Percentiles rank a stretch among this genome's conserved stretches.
These are phyloP conservation scores for Boletus reticulatus DNA, from an alignment of 768 basidiomycete species.

Conservation along the genomic window DNA sequence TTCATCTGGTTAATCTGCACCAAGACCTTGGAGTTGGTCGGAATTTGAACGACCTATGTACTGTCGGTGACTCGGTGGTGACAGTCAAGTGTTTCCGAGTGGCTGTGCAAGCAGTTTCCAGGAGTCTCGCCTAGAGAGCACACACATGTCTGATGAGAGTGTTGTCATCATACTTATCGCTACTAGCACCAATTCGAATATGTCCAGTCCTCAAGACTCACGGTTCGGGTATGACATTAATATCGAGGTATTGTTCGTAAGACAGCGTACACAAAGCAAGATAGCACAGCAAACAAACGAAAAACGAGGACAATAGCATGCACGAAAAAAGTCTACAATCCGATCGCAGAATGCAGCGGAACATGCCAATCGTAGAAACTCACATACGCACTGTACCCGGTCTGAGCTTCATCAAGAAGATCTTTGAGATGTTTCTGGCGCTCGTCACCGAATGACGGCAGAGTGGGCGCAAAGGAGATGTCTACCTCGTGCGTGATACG, in stretches of 20 bases:
- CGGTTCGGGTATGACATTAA: no score
- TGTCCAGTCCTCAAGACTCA: no score
- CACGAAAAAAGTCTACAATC: neutral
- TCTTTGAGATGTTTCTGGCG: neutral
- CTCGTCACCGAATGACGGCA: neutral
- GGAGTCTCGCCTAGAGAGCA: no score
- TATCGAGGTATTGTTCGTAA: no score
- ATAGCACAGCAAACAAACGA: no score
- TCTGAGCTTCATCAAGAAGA: slow-evolving; percentile 5
- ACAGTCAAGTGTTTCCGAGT: neutral
- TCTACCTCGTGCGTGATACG: neutral
- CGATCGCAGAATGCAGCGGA: neutral
- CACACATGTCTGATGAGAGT: no score
- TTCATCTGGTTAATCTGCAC: slow-evolving; percentile 8
- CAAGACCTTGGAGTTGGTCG: slow-evolving; percentile 2
- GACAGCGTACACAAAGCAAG: no score
- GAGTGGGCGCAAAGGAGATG: neutral
- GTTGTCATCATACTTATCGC: no score
- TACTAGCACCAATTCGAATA: no score
- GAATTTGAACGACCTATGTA: slow-evolving; percentile 5
- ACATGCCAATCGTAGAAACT: neutral
- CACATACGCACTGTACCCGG: neutral
- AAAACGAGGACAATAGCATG: no score
- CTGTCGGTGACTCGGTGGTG: no score
- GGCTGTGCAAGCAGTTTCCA: slow-evolving; percentile 14